These are phyloP conservation scores for Typha latifolia DNA, from an alignment of 176 grass and related monocot species.

Conservation along the genomic window DNA sequence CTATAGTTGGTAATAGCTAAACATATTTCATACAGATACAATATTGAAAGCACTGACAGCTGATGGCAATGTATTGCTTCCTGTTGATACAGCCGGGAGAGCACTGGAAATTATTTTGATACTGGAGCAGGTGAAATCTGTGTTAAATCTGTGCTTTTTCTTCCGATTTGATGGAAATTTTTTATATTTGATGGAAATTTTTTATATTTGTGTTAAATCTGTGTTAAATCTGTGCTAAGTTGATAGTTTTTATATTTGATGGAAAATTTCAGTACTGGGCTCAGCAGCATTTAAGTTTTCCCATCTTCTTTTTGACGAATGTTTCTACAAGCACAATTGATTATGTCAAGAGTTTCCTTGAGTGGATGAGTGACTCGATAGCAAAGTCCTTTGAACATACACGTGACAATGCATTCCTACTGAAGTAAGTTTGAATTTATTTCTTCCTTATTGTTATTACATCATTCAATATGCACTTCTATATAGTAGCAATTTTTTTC, in stretches of 20 bases:
- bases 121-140: constrained; percentile 60
- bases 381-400: constrained; percentile 83
- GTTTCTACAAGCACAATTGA: constrained; percentile 82
- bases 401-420: constrained; percentile 79
- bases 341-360: constrained; percentile 98
- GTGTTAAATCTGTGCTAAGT: no score
- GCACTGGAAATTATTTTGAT: constrained; percentile 86
- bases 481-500: no score
- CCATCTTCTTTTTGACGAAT: constrained; percentile 95
- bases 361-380: constrained; percentile 96
- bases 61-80: constrained; percentile 77
- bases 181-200: constrained; percentile 28
- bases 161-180: no score
- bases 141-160: no score
- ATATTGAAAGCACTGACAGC: constrained; percentile 56
- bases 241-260: no score
- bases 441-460: no score
- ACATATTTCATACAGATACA: constrained; percentile 49
- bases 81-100: constrained; percentile 92
- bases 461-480: no score
- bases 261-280: constrained; percentile 75
- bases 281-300: constrained; percentile 58
- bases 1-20: constrained; percentile 16
- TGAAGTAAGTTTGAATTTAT: constrained; percentile 36
- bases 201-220: no score